A percentile compares a stretch with the other conserved stretches of the same genome.
Conservation (phyloP, 768 basidiomycete genomes). For the Pleurotus sapidus region DNA sequence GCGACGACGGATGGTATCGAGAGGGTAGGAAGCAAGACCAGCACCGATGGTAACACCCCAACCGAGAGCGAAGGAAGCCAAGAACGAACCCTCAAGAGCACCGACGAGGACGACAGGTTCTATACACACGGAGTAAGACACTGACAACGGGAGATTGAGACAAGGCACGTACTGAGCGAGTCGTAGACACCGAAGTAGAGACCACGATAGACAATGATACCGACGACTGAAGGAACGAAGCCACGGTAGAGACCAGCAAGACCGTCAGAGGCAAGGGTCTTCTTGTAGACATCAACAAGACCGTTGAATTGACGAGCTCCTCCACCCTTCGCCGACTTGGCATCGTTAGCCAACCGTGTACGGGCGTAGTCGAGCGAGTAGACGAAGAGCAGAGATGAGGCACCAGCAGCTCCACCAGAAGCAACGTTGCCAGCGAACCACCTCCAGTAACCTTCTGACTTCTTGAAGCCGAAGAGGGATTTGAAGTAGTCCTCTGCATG, state of each 20-base stretch:
- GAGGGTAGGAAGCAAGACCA: slow-evolving; percentile 96
- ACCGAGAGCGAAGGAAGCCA: slow-evolving; percentile 95
- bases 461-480: slow-evolving; percentile 98
- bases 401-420: slow-evolving; percentile 99
- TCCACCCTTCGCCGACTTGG: slow-evolving; percentile 94
- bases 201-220: slow-evolving; percentile 99
- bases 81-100: slow-evolving; percentile 91
- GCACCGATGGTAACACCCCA: slow-evolving; percentile 99
- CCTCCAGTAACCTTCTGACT: slow-evolving; percentile 94
- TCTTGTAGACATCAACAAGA: slow-evolving; percentile 93
- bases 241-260: slow-evolving; percentile 99
- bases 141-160: neutral
- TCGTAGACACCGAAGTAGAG: slow-evolving; percentile 99
- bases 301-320: slow-evolving; percentile 97
- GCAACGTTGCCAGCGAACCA: slow-evolving; percentile 99
- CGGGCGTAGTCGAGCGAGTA: slow-evolving; percentile 99
- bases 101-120: slow-evolving; percentile 98
- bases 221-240: slow-evolving; percentile 97
- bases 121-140: slow-evolving; percentile 30
- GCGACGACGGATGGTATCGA: slow-evolving; percentile 97
- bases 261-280: slow-evolving; percentile 98
- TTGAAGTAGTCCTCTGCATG: slow-evolving; percentile 94
- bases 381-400: slow-evolving; percentile 96
- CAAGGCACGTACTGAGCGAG: slow-evolving; percentile 69
- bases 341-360: slow-evolving; percentile 98